These are phyloP conservation scores for Chrysanthemum lavandulifolium DNA, from an alignment of 129 eudicot genomes.

Conservation along the genomic window DNA sequence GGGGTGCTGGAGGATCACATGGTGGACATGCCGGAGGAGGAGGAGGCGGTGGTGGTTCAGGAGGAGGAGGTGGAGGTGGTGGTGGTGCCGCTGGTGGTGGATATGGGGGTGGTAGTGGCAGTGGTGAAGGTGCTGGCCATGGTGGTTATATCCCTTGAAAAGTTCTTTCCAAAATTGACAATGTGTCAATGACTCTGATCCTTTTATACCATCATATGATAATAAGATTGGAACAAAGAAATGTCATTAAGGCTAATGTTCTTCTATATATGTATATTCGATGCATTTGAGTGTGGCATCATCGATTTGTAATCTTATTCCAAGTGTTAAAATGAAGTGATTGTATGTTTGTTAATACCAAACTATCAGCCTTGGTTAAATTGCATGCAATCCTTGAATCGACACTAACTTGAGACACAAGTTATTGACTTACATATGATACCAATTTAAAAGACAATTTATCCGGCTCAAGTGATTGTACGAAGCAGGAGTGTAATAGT, in stretches of 20 bases:
- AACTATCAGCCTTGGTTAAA: background rate
- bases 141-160: conserved; percentile 41
- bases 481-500: no score
- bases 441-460: no score
- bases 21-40: conserved; percentile 31
- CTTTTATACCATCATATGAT: background rate
- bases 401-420: no score
- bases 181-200: background rate
- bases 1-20: no score
- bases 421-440: no score
- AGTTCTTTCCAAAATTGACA: background rate
- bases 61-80: conserved; percentile 23
- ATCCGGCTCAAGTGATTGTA: no score
- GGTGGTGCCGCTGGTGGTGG: conserved; percentile 26
- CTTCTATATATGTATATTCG: conserved; percentile 5
- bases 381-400: background rate
- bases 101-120: conserved; percentile 36
- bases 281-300: conserved; percentile 17
- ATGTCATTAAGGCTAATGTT: conserved; percentile 9
- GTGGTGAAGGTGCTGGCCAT: conserved; percentile 40
- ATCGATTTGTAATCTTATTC: conserved; percentile 15
- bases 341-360: background rate
- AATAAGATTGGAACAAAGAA: conserved; percentile 26
- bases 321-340: conserved; percentile 12
- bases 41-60: conserved; percentile 32